Base-by-base conservation (phyloP, 2,329 filamentous ascomycete species). In the Ceratocystis harringtonii region DNA sequence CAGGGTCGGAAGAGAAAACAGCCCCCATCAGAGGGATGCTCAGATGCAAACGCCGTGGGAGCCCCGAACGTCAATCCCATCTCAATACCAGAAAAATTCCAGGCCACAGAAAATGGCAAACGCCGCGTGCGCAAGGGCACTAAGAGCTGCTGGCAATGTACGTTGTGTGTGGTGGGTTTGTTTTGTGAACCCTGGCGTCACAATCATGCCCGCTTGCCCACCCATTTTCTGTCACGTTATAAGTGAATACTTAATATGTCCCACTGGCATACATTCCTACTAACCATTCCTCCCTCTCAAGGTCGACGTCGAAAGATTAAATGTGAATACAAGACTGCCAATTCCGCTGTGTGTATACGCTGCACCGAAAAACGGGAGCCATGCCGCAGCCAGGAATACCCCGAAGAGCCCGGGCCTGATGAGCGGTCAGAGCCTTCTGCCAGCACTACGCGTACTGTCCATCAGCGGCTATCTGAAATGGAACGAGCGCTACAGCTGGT, bases 101-200 rank as follows among this genome's bases (percentile, higher is more conserved):
- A 60, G 22, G 44, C 61, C 15, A 41, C 64, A 28, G 66, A 65
- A 19, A 65, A 52, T 61, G 66, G 66, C n/a, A 67, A 67, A 28
- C 45, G 66, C 15, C 57, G 66, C 3, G 64, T 82, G 32, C 78
- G 81, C 25, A 84, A 83, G 68, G 82, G 82, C 30, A 84, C 82
- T 0, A 76, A 76, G 61, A 83, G 80, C 67, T 84, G 82, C 72
- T 84, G 81, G 81, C 80, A 84, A 71, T 84, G 82, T 77, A 77
- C 79, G 73, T 67, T n/a, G 52, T 36, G 19, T 36, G 55, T 12
- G n/a, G 48, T 8, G 48, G n/a, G 48, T 5, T 25, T 52, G n/a
- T n/a, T 19, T n/a, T 12, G n/a, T 22, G 48, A 52, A 7, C 48
- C 17, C n/a, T 52, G 5, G n/a, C 48, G 12, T 52, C 48, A 41